A percentile compares a stretch with the other conserved stretches of the same genome.
Evolutionary conservation across 148 eudicot species (phyloP).

Genomic region (Rhododendron mucronatum): DNA sequence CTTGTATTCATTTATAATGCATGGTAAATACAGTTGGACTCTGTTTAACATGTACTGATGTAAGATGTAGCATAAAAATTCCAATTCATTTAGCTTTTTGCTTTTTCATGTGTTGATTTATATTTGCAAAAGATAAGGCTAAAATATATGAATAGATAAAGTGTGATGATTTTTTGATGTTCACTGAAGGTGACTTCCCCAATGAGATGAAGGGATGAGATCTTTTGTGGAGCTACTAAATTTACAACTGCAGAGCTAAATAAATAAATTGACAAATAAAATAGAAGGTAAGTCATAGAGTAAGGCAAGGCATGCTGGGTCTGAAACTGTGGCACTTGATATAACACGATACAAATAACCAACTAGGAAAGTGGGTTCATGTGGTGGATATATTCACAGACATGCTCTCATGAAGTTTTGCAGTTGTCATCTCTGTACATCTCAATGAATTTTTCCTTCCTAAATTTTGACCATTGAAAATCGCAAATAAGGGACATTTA

Average conservation of each 20-base stretch:
- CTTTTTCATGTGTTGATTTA: not conserved
- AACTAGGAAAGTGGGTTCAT: not conserved
- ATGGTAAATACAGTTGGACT: not conserved
- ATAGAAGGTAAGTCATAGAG: not conserved
- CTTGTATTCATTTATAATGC: not conserved
- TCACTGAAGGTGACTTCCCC: slow-evolving; percentile 3
- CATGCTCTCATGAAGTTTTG: not conserved
- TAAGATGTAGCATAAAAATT: not conserved
- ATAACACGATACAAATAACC: not conserved
- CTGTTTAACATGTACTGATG: not conserved
- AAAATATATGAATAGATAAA: not conserved
- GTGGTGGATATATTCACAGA: not conserved
- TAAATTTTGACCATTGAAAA: not conserved
- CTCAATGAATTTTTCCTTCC: not conserved
- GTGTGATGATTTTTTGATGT: not conserved
- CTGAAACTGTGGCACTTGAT: not conserved
- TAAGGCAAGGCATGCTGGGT: not conserved
- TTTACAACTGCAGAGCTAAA: not conserved
- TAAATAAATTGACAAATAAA: not conserved
- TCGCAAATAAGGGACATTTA: not conserved
- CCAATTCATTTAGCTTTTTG: not conserved
- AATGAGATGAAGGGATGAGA: not conserved
- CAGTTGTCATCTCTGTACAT: not conserved
- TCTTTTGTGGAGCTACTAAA: not conserved
- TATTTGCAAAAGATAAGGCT: not conserved